Conservation (phyloP, 129 eudicot species). For the Lactuca sativa region DNA sequence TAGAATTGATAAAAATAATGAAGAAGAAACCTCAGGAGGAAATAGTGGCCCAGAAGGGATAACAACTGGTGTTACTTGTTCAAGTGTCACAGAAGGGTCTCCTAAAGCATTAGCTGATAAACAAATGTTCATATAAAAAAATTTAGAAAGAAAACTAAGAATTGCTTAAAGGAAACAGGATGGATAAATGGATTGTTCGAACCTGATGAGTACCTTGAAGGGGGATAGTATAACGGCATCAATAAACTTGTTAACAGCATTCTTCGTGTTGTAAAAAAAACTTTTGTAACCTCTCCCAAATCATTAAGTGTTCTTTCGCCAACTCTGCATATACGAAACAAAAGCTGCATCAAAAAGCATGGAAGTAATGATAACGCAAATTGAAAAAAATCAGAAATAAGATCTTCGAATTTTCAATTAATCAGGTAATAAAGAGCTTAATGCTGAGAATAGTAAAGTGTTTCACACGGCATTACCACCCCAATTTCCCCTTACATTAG, state of each 20-base stretch:
- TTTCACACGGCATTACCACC: not conserved
- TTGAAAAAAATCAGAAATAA: not conserved
- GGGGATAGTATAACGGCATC: constrained; percentile 44
- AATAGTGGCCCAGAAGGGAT: constrained; percentile 74
- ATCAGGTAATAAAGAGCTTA: not conserved
- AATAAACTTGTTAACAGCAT: constrained; percentile 55
- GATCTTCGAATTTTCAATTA: no score
- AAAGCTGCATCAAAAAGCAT: not conserved
- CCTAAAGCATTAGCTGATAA: constrained; percentile 83
- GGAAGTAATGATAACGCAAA: not conserved
- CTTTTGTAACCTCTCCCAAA: constrained; percentile 42
- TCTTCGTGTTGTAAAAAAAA: constrained; percentile 56
- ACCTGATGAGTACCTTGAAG: constrained; percentile 88
- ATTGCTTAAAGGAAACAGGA: constrained; percentile 17
- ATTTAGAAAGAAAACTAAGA: not conserved
- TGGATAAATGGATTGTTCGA: constrained; percentile 26
- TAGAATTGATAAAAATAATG: not conserved
- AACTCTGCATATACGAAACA: constrained; percentile 36
- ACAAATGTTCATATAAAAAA: constrained; percentile 1
- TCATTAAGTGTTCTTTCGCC: constrained; percentile 37
- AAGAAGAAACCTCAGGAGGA: constrained; percentile 77
- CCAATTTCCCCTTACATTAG: constrained; percentile 4
- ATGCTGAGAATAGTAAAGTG: not conserved
- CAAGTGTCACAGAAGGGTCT: constrained; percentile 88
- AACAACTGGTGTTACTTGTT: constrained; percentile 91